Conservation (phyloP, 1,139 yeast genomes). For the Yamadazyma membranifaciens region DNA sequence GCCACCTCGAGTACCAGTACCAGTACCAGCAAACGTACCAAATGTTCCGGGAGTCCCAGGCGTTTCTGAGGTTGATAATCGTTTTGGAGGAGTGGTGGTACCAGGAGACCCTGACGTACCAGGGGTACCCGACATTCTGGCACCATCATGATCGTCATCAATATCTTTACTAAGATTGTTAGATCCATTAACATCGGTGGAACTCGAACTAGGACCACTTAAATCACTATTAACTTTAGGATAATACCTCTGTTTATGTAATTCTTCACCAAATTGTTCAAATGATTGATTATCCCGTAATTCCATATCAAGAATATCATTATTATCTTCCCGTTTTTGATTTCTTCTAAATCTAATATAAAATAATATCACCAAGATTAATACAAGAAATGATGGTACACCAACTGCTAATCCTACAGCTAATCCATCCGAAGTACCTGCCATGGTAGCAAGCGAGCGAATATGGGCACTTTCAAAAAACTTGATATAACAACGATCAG, state of each 20-base stretch:
- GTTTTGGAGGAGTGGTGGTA: not conserved
- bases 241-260: constrained; percentile 19
- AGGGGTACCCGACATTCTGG: constrained; percentile 5
- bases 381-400: constrained; percentile 33
- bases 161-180: constrained; percentile 1
- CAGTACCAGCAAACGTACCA: not conserved
- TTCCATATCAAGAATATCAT: constrained; percentile 29
- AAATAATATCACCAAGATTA: constrained; percentile 21
- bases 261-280: constrained; percentile 37
- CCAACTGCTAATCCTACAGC: constrained; percentile 48
- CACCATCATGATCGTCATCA: constrained; percentile 4
- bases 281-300: constrained; percentile 38
- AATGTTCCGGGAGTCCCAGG: constrained; percentile 5
- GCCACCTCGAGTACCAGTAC: not conserved
- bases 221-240: constrained; percentile 1
- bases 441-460: constrained; percentile 15
- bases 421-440: constrained; percentile 18
- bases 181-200: constrained; percentile 2
- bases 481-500: no score
- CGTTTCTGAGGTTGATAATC: not conserved
- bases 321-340: constrained; percentile 32
- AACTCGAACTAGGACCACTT: constrained; percentile 3
- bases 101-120: constrained; percentile 4
- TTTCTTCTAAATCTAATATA: constrained; percentile 33
- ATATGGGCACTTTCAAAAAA: constrained; percentile 1